A percentile compares a stretch with the other conserved stretches of the same genome.
Conservation (phyloP, 1,284 basidiomycete species). For the Cryptococcus wingfieldii region DNA sequence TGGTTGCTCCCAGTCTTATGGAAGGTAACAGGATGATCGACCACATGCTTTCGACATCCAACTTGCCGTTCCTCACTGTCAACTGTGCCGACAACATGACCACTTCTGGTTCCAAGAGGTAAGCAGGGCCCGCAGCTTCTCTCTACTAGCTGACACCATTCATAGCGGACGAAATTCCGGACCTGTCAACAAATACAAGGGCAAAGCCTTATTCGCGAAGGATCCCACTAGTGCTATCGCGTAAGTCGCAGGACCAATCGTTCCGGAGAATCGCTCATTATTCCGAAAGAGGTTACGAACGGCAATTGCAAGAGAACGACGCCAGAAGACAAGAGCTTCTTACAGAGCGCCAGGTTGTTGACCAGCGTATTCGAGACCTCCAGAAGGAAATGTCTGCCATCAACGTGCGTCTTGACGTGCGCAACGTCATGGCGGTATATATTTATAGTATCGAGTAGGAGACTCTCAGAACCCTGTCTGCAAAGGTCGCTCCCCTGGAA, state of each 20-base stretch:
- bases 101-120: slow-evolving; percentile 12
- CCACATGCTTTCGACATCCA: slow-evolving; percentile 32
- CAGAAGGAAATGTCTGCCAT: not conserved
- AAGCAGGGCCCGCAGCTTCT: not conserved
- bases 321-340: not conserved
- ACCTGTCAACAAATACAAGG: slow-evolving; percentile 18
- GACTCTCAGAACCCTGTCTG: not conserved
- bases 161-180: slow-evolving; percentile 15
- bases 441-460: not conserved
- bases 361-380: slow-evolving; percentile 3
- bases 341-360: not conserved
- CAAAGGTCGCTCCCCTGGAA: slow-evolving; percentile 4
- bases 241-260: slow-evolving; percentile 14
- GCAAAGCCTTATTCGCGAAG: slow-evolving; percentile 21
- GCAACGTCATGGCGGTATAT: not conserved
- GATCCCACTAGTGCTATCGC: slow-evolving; percentile 28
- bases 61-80: slow-evolving; percentile 12
- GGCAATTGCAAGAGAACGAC: slow-evolving; percentile 1
- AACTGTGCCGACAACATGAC: slow-evolving; percentile 28
- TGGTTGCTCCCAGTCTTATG: slow-evolving; percentile 61
- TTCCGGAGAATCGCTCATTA: not conserved
- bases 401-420: not conserved
- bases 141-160: not conserved
- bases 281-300: not conserved
- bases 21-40: slow-evolving; percentile 59